A percentile compares a stretch with the other conserved stretches of the same genome.
Evolutionary conservation across 2,329 filamentous ascomycete species (phyloP).

Genomic region (Sporothrix schenckii): DNA sequence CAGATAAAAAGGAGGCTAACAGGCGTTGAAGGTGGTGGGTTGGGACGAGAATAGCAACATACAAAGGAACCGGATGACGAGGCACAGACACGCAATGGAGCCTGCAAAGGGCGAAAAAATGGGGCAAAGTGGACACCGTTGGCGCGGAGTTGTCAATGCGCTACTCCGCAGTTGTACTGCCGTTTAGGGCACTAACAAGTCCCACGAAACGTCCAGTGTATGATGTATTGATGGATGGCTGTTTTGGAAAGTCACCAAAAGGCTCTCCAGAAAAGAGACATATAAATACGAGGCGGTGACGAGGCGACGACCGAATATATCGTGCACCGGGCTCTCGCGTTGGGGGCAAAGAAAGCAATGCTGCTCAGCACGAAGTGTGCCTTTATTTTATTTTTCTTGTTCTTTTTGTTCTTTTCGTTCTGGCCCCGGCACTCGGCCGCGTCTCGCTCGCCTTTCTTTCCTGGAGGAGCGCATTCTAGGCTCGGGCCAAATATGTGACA

Average conservation of each 20-base stretch:
- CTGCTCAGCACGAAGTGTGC: no score
- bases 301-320: neutral
- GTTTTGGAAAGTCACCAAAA: no score
- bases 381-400: no score
- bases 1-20: neutral
- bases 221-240: no score
- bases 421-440: neutral
- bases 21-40: neutral
- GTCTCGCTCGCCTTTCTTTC: neutral
- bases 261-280: no score
- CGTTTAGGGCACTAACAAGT: neutral
- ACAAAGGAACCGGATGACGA: no score
- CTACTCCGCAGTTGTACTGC: neutral
- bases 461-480: no score
- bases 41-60: conserved; percentile 29
- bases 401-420: no score
- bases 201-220: neutral
- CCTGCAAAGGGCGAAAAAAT: neutral
- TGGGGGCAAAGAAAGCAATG: neutral
- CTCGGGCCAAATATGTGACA: no score
- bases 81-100: neutral
- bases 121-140: conserved; percentile 13
- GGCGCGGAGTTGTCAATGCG: neutral
- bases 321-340: neutral
- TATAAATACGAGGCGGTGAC: neutral